Evolutionary conservation across 176 grass and related monocot species (phyloP).

Genomic region (Hsuehochloa calcarea): DNA sequence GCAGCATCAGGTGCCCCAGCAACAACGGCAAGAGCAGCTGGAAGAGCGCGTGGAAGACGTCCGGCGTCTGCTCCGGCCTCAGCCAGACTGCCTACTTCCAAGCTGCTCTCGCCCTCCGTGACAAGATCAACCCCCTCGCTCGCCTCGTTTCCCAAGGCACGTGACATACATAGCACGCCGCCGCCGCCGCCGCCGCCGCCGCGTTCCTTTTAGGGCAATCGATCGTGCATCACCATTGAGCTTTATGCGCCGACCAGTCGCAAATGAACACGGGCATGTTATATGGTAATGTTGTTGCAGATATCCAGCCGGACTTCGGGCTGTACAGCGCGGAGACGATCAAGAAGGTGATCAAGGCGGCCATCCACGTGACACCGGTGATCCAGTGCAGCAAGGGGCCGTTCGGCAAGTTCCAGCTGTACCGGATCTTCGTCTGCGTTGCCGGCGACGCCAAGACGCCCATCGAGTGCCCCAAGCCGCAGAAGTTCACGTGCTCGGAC

Average conservation of each 20-base stretch:
- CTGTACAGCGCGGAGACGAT: conserved; percentile 40
- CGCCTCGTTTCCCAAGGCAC: conserved; percentile 17
- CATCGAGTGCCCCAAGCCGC: conserved; percentile 33
- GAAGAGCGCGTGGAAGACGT: conserved; percentile 44
- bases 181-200: too few relatives aligned
- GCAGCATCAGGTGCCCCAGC: conserved; percentile 51
- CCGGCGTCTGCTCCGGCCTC: conserved; percentile 44
- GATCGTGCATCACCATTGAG: not conserved
- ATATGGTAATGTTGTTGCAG: not conserved
- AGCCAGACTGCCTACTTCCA: conserved; percentile 29
- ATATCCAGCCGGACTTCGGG: conserved; percentile 17
- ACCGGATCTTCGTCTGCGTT: conserved; percentile 36
- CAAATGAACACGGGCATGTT: not conserved
- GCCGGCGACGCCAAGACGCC: not conserved
- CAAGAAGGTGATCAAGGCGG: not conserved
- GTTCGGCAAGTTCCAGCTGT: conserved; percentile 30
- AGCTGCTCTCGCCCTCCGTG: conserved; percentile 27
- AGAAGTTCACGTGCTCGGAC: conserved; percentile 5
- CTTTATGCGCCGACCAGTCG: not conserved
- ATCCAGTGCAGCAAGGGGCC: conserved; percentile 43
- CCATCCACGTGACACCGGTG: not conserved
- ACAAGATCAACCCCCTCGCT: conserved; percentile 21
- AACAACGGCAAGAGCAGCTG: conserved; percentile 18
- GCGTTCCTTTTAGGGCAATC: not conserved
- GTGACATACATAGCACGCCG: too few relatives aligned